Percentiles rank a stretch among this genome's conserved stretches.
These are phyloP conservation scores for Sarocladiaceae sp. DNA, from an alignment of 2,329 filamentous ascomycete species.

Conservation along the genomic window DNA sequence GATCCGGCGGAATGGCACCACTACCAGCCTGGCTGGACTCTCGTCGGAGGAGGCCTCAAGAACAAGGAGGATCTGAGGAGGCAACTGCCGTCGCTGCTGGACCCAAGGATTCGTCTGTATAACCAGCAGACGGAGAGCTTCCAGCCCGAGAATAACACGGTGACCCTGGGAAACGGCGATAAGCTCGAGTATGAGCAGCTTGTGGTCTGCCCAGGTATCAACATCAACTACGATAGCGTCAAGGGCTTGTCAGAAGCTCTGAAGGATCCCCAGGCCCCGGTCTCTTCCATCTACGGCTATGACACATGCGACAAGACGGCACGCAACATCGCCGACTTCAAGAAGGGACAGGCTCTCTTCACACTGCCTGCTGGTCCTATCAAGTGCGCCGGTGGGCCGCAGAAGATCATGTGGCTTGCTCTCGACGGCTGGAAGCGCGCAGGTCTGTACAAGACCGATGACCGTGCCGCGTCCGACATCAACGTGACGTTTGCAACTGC, in stretches of 20 bases:
- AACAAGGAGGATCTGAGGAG: constrained; percentile 50
- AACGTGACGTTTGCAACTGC: constrained; percentile 50
- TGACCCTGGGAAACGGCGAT: constrained; percentile 50
- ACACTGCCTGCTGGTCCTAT: constrained; percentile 52
- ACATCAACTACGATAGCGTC: constrained; percentile 42
- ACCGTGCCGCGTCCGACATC: constrained; percentile 35
- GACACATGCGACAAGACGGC: constrained; percentile 49
- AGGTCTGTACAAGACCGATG: constrained; percentile 40
- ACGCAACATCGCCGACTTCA: constrained; percentile 37
- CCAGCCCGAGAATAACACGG: constrained; percentile 46
- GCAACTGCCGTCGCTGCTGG: constrained; percentile 44
- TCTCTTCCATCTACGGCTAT: constrained; percentile 54
- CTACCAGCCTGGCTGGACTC: constrained; percentile 65
- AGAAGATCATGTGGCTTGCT: constrained; percentile 58
- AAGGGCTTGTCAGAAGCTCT: constrained; percentile 52
- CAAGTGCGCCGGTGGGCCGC: constrained; percentile 56
- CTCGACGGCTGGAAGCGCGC: constrained; percentile 51
- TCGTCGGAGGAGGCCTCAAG: constrained; percentile 61
- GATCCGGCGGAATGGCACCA: constrained; percentile 59
- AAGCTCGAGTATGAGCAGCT: constrained; percentile 57
- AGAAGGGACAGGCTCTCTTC: constrained; percentile 49
- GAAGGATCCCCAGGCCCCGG: constrained; percentile 36
- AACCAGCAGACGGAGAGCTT: constrained; percentile 43
- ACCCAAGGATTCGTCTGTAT: constrained; percentile 58
- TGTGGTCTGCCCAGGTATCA: constrained; percentile 54